These are phyloP conservation scores for Tylopilus sp. DNA, from an alignment of 1,284 basidiomycete genomes.

Conservation along the genomic window DNA sequence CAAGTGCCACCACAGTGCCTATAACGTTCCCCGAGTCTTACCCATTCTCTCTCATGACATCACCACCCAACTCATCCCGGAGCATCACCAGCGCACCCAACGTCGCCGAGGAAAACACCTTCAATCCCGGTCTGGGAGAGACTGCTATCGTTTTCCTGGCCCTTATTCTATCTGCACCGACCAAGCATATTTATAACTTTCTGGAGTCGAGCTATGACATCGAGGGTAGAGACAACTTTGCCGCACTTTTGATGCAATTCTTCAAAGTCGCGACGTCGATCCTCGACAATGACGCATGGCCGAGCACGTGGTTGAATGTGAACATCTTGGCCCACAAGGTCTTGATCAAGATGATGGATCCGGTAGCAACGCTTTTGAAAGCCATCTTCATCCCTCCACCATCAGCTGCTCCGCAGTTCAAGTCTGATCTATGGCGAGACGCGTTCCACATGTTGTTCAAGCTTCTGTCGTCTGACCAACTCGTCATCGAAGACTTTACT, in stretches of 20 bases:
- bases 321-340: constrained; percentile 89
- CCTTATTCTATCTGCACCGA: constrained; percentile 77
- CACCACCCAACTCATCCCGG: constrained; percentile 55
- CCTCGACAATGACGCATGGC: constrained; percentile 86
- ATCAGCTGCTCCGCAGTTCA: constrained; percentile 65
- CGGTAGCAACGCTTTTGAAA: constrained; percentile 75
- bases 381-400: constrained; percentile 79
- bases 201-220: constrained; percentile 80
- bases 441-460: constrained; percentile 83
- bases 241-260: constrained; percentile 69
- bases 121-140: constrained; percentile 85
- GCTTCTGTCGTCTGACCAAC: constrained; percentile 84
- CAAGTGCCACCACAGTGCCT: constrained; percentile 64
- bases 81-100: constrained; percentile 44
- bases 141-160: constrained; percentile 84
- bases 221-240: constrained; percentile 80
- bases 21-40: constrained; percentile 92
- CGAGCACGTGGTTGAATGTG: constrained; percentile 89
- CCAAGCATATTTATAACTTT: constrained; percentile 77
- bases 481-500: constrained; percentile 92
- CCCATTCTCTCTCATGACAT: constrained; percentile 83
- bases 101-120: constrained; percentile 47
- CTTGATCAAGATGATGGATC: constrained; percentile 85
- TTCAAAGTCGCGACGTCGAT: constrained; percentile 86
- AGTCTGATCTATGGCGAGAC: constrained; percentile 79